A percentile compares a stretch with the other conserved stretches of the same genome.
Conservation (phyloP, 1,284 basidiomycete species). For the Pholiota adiposa region DNA sequence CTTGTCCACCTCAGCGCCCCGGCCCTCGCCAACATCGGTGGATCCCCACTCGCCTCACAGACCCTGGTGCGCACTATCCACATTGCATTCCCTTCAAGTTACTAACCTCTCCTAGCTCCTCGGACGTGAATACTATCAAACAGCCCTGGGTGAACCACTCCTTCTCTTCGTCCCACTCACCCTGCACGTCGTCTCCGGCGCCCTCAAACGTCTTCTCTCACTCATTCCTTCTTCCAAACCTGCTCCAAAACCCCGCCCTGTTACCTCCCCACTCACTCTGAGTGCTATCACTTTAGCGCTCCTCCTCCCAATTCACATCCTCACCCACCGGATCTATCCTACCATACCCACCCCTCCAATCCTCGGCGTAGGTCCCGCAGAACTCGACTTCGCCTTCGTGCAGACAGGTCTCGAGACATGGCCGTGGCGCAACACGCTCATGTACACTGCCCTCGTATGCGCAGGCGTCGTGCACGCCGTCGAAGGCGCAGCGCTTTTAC, state of each 20-base stretch:
- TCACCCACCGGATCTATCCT: slow-evolving; percentile 63
- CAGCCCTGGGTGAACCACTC: slow-evolving; percentile 61
- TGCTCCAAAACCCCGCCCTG: slow-evolving; percentile 33
- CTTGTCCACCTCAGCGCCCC: slow-evolving; percentile 69
- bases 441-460: slow-evolving; percentile 62
- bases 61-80: too few species aligned
- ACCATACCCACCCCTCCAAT: slow-evolving; percentile 49
- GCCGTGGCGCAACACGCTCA: slow-evolving; percentile 60
- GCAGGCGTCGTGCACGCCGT: slow-evolving; percentile 57
- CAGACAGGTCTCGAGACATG: slow-evolving; percentile 64
- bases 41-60: slow-evolving; percentile 64
- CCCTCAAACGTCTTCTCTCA: slow-evolving; percentile 58
- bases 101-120: too few species aligned
- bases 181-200: slow-evolving; percentile 57
- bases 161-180: slow-evolving; percentile 64
- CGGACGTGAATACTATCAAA: slow-evolving; percentile 82
- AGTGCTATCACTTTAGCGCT: slow-evolving; percentile 60
- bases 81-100: too few species aligned
- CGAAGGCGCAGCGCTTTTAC: slow-evolving; percentile 62
- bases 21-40: slow-evolving; percentile 65
- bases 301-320: slow-evolving; percentile 66
- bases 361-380: slow-evolving; percentile 62
- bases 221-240: slow-evolving; percentile 17
- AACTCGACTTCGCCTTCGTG: slow-evolving; percentile 78
- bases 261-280: slow-evolving; percentile 51